Evolutionary conservation across 768 basidiomycete genomes (phyloP), one percentile per base, ranked within the genome.

Genomic region (Polyporus arcularius): DNA sequence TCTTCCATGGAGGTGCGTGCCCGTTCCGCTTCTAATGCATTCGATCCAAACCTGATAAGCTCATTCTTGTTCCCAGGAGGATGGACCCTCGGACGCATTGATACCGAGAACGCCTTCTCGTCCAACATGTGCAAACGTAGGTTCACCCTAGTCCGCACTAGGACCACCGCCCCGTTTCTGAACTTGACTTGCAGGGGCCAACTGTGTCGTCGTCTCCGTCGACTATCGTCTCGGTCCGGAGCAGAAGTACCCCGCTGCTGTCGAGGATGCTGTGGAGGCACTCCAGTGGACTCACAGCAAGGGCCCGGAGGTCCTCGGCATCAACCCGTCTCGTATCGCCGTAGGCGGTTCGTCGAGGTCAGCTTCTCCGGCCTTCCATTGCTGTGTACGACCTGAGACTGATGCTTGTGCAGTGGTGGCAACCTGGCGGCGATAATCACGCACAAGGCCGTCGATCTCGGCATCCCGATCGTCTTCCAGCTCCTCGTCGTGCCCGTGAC

Each of bases 221-320:
- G 84, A 89, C 67, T 90, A 91, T 67, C 83, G 88, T 3, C 79
- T 90, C 10, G 88, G 84, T 0, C 90, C 90, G 0, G 90, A 92
- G 65, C 59, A 86, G 57, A 82, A 82, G 7, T 90, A 88, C 63
- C 90, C 89, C 3, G 82, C 85, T 2, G 89, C 89, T 0, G 85
- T 89, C 0, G 82, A 88, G 26, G 89, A 90, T 65, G 84, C 87
- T 0, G 69, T 88, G n/a, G 87, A 87, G 42, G 76, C 88, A 3
- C 74, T 91, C 3, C 71, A 81, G 46, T 91, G 88, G 87, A 80
- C 87, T 3, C 66, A 80, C 57, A 66, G 69, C 47, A 71, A 85
- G 35, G 89, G 85, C 1, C 70, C 73, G 18, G 66, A 69, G 2
- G 68, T 75, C 28, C 77, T 90, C 18, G 73, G 75, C 35, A 75